Evolutionary conservation across 2,329 filamentous ascomycete genomes (phyloP).

Genomic region (Pyrenophora tritici-repentis): DNA sequence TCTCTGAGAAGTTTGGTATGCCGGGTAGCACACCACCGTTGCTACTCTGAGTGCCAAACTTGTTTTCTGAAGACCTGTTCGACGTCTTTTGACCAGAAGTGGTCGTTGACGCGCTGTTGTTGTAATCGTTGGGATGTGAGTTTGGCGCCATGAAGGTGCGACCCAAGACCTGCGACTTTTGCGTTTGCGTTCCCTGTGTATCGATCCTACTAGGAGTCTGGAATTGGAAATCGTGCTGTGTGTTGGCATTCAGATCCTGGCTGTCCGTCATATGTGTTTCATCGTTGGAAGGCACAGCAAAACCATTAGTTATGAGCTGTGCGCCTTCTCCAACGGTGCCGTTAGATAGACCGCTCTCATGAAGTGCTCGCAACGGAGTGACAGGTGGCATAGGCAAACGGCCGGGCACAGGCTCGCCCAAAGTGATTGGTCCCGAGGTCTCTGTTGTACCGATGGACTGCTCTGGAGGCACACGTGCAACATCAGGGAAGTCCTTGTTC

Average conservation of each 20-base stretch:
- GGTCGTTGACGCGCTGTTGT: slow-evolving; percentile 90
- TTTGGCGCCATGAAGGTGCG: slow-evolving; percentile 64
- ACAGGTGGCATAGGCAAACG: slow-evolving; percentile 50
- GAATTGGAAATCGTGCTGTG: slow-evolving; percentile 37
- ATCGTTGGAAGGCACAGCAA: slow-evolving; percentile 49
- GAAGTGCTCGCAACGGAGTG: slow-evolving; percentile 43
- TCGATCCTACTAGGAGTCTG: slow-evolving; percentile 40
- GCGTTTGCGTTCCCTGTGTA: slow-evolving; percentile 50
- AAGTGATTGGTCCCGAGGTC: slow-evolving; percentile 53
- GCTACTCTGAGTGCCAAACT: slow-evolving; percentile 73
- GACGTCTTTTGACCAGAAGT: slow-evolving; percentile 80
- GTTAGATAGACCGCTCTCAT: slow-evolving; percentile 64
- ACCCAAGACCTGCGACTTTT: slow-evolving; percentile 68
- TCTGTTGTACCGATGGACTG: slow-evolving; percentile 52
- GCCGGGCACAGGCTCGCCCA: slow-evolving; percentile 69
- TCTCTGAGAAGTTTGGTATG: slow-evolving; percentile 60
- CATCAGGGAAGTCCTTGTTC: slow-evolving; percentile 48
- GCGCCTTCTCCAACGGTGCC: slow-evolving; percentile 51
- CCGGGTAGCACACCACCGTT: slow-evolving; percentile 62
- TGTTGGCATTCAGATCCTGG: slow-evolving; percentile 44
- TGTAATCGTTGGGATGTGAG: slow-evolving; percentile 64
- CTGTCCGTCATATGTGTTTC: slow-evolving; percentile 54
- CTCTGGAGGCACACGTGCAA: slow-evolving; percentile 48
- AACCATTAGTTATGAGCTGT: slow-evolving; percentile 49
- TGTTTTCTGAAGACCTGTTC: slow-evolving; percentile 71